Base-by-base conservation (phyloP, 2,329 filamentous ascomycete genomes). In the Trichophyton schoenleinii region DNA sequence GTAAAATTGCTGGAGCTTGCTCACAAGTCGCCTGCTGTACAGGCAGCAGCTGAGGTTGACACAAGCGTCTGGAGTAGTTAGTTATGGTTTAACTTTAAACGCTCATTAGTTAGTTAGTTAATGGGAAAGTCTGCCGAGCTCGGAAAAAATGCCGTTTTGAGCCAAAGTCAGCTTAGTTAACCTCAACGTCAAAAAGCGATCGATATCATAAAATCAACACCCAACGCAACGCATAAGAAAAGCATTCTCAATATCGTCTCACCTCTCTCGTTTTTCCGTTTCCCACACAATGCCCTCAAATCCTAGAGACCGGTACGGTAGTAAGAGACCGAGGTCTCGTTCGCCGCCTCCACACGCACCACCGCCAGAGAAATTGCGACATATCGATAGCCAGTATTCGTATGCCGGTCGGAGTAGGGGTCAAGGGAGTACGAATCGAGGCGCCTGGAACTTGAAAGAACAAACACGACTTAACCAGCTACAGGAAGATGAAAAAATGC, bases 401-500 rank as follows among this genome's bases (percentile, higher is more conserved):
- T 31, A 44, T 6, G 61, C 34, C 13, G 9, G 36, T 5, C 68
- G 70, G 59, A 66, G 66, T 59, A 67, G 67, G 64, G 67, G 64
- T 36, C 44, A 58, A 22, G 67, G 69, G 41, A 66, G 62, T 60
- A 62, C 61, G 20, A 64, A 70, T 63, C 66, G 67, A 20, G 64
- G 58, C 11, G 44, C 59, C 44, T 63, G 64, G 64, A 66, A 48
- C 52, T 59, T 63, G 68, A 76, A 71, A 63, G 77, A 79, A 38
- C 77, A 79, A 65, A 71, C 76, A 58, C 74, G 74, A 3, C 68
- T 78, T 58, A 80, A 80, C 62, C 75, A 79, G 68, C 75, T 89
- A 64, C 87, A 87, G 62, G 83, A 90, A 70, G 88, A 91, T 68
- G 86, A 91, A 70, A 87, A 90, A 70, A 87, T 86, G 66, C 81